Conservation (phyloP, 257 asterid genomes). For the Nyctanthes arbortristis region DNA sequence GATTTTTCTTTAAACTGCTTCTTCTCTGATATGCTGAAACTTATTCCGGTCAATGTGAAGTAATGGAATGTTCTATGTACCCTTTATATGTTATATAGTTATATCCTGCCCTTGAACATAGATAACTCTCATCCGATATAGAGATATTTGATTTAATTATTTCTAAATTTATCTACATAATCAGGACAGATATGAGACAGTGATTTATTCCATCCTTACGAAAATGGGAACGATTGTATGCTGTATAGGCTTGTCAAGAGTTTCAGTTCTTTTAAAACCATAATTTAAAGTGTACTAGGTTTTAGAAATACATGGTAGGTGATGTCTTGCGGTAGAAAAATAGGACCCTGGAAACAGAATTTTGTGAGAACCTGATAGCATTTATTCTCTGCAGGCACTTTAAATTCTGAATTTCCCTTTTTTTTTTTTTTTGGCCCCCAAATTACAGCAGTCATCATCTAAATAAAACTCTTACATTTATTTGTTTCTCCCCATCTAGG, state of each 20-base stretch:
- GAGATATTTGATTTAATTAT: neutral
- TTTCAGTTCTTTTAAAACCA: too few species aligned
- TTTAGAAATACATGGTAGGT: too few species aligned
- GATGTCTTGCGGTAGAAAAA: neutral
- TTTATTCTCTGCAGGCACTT: neutral
- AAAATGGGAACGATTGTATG: too few species aligned
- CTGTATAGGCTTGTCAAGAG: too few species aligned
- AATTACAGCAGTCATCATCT: constrained; percentile 9
- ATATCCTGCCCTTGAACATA: neutral
- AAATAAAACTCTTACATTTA: constrained; percentile 27
- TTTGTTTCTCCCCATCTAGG: constrained; percentile 49
- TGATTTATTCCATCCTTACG: too few species aligned
- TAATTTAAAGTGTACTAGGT: too few species aligned
- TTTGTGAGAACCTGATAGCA: neutral
- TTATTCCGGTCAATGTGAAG: constrained; percentile 10
- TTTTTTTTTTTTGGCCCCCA: neutral
- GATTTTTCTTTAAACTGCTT: constrained; percentile 25
- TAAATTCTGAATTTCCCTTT: neutral
- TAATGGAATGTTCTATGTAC: constrained; percentile 1
- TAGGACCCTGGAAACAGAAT: neutral
- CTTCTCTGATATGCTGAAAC: constrained; percentile 10
- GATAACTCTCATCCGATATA: neutral
- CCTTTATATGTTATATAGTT: neutral
- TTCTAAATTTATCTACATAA: neutral
- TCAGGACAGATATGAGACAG: neutral